Evolutionary conservation across 2,329 filamentous ascomycete genomes (phyloP).

Genomic region (Trichoderma sp.): DNA sequence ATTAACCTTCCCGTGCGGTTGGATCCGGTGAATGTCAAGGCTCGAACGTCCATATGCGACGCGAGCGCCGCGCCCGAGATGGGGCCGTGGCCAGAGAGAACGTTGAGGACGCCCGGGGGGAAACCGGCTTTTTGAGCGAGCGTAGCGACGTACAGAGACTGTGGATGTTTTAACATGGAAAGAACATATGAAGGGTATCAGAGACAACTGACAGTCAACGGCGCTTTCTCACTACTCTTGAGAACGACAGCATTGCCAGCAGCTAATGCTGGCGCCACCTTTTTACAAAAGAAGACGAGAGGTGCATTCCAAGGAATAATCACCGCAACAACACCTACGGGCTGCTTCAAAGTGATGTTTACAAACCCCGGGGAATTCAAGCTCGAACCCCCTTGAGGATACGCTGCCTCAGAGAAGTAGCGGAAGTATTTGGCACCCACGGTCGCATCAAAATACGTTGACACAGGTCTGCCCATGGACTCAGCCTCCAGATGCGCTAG

Average conservation of each 20-base stretch:
- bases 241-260: slow-evolving; percentile 60
- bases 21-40: slow-evolving; percentile 71
- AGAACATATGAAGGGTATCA: background rate
- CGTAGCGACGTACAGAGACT: slow-evolving; percentile 56
- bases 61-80: slow-evolving; percentile 65
- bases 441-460: slow-evolving; percentile 1
- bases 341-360: slow-evolving; percentile 44
- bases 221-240: slow-evolving; percentile 62
- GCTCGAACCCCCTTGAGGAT: background rate
- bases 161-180: background rate
- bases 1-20: slow-evolving; percentile 57
- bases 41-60: slow-evolving; percentile 64
- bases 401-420: slow-evolving; percentile 1
- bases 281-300: slow-evolving; percentile 49
- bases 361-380: too few relatives aligned
- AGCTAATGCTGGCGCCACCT: slow-evolving; percentile 66
- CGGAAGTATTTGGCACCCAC: background rate
- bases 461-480: background rate
- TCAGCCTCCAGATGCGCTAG: background rate
- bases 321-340: slow-evolving; percentile 66
- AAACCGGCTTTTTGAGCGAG: slow-evolving; percentile 70
- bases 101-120: slow-evolving; percentile 72
- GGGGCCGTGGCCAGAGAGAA: slow-evolving; percentile 65
- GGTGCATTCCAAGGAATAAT: slow-evolving; percentile 72
- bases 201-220: slow-evolving; percentile 48